A percentile compares a stretch with the other conserved stretches of the same genome.
Evolutionary conservation across 164 flowering plant species (phyloP).

Genomic region (Stephania cephalantha): DNA sequence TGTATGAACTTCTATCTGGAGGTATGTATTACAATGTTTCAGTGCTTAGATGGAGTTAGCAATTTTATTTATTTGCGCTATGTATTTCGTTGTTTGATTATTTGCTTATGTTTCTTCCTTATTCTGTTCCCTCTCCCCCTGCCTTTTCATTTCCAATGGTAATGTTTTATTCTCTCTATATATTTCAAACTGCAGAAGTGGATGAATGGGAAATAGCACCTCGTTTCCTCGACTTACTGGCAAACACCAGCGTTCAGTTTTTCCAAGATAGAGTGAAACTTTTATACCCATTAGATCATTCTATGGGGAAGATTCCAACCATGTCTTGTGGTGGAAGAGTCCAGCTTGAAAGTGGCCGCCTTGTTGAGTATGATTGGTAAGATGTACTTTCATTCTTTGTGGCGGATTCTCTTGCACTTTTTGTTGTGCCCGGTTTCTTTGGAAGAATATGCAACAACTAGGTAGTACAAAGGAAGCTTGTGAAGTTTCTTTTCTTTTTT

Average conservation of each 20-base stretch:
- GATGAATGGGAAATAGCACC: conserved; percentile 99
- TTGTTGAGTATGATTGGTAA: conserved; percentile 97
- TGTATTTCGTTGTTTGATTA: not conserved
- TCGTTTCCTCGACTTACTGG: conserved; percentile 75
- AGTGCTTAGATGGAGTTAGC: not conserved
- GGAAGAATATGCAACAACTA: not conserved
- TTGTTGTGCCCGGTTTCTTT: not conserved
- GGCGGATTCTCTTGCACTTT: not conserved
- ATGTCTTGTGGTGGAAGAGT: conserved; percentile 61
- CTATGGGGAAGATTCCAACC: conserved; percentile 33
- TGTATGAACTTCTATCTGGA: conserved; percentile 96
- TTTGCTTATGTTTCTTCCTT: not conserved
- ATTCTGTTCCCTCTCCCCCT: not conserved
- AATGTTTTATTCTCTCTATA: not conserved
- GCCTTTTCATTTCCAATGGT: not conserved
- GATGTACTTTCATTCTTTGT: conserved; percentile 7
- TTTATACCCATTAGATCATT: conserved; percentile 56
- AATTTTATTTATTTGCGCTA: not conserved
- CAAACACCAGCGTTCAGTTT: conserved; percentile 66
- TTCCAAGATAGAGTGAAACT: conserved; percentile 67
- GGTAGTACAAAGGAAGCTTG: not conserved
- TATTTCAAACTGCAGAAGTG: conserved; percentile 60
- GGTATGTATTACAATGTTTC: conserved; percentile 36
- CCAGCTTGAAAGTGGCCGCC: conserved; percentile 78
- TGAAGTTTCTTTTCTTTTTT: not conserved